Evolutionary conservation across 1,284 basidiomycete species (phyloP).

Genomic region (Coniophora puteana): DNA sequence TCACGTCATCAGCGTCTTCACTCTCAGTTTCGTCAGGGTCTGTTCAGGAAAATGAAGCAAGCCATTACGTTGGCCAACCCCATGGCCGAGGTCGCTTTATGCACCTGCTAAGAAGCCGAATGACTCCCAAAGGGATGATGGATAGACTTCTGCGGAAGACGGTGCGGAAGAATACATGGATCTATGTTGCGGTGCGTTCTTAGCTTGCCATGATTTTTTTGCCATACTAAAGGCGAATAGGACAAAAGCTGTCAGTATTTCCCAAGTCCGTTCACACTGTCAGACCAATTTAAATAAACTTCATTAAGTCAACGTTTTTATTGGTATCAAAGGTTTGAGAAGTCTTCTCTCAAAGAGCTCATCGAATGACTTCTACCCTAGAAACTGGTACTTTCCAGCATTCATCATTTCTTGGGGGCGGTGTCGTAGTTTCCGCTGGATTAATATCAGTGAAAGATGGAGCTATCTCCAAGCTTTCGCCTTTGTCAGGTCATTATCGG

Average conservation of each 20-base stretch:
- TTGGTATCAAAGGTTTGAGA: slow-evolving; percentile 66
- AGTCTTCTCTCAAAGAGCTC: neutral
- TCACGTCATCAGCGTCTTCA: slow-evolving; percentile 15
- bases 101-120: slow-evolving; percentile 37
- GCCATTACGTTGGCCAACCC: slow-evolving; percentile 45
- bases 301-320: slow-evolving; percentile 57
- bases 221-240: slow-evolving; percentile 16
- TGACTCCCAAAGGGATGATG: slow-evolving; percentile 51
- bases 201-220: slow-evolving; percentile 1
- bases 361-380: slow-evolving; percentile 8
- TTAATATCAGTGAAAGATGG: slow-evolving; percentile 67
- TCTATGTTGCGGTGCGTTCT: slow-evolving; percentile 56
- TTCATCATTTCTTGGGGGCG: slow-evolving; percentile 60
- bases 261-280: neutral
- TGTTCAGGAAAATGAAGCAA: slow-evolving; percentile 35
- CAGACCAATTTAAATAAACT: neutral
- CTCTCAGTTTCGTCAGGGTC: slow-evolving; percentile 18
- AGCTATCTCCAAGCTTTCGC: slow-evolving; percentile 59
- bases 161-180: slow-evolving; percentile 62
- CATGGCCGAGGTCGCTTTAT: slow-evolving; percentile 36
- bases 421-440: slow-evolving; percentile 63
- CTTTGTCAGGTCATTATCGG: slow-evolving; percentile 69
- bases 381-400: slow-evolving; percentile 67
- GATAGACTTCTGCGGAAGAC: slow-evolving; percentile 62
- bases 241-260: slow-evolving; percentile 44